Conservation (phyloP, 169 alveolate genomes). For the Babesia gibsoni region DNA sequence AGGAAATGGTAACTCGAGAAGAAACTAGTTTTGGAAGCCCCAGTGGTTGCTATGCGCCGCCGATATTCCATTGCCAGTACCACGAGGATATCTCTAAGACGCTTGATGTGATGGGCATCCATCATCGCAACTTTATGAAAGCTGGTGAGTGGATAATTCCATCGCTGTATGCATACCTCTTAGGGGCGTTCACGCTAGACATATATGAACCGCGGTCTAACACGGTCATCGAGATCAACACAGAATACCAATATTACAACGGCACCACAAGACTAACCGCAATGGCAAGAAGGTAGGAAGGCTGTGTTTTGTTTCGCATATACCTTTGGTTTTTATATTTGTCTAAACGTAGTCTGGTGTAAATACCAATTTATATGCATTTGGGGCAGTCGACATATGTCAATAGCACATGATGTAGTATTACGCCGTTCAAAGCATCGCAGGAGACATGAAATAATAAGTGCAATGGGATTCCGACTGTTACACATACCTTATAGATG, state of each 20-base stretch:
- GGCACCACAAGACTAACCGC: conserved; percentile 42
- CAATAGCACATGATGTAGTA: neutral
- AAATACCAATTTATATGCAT: neutral
- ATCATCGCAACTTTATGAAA: conserved; percentile 26
- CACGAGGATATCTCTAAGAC: conserved; percentile 51
- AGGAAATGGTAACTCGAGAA: neutral
- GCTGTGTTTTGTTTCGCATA: neutral
- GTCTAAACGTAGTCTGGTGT: neutral
- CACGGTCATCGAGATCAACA: conserved; percentile 56
- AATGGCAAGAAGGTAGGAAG: conserved; percentile 43
- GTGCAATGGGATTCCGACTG: conserved; percentile 73
- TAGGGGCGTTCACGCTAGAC: conserved; percentile 57
- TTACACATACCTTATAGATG: conserved; percentile 67
- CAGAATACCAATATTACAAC: conserved; percentile 53
- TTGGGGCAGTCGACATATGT: neutral
- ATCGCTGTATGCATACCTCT: neutral
- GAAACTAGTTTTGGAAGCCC: neutral
- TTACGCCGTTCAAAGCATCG: neutral
- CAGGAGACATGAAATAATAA: conserved; percentile 73
- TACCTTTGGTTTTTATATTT: neutral
- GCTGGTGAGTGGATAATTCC: conserved; percentile 33
- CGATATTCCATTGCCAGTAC: conserved; percentile 9
- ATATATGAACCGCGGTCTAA: conserved; percentile 51
- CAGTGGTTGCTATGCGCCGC: neutral
- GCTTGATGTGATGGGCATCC: conserved; percentile 15